A percentile compares a stretch with the other conserved stretches of the same genome.
Conservation (phyloP, 495 filamentous ascomycete species). For the Lasiosphaeria hispida region DNA sequence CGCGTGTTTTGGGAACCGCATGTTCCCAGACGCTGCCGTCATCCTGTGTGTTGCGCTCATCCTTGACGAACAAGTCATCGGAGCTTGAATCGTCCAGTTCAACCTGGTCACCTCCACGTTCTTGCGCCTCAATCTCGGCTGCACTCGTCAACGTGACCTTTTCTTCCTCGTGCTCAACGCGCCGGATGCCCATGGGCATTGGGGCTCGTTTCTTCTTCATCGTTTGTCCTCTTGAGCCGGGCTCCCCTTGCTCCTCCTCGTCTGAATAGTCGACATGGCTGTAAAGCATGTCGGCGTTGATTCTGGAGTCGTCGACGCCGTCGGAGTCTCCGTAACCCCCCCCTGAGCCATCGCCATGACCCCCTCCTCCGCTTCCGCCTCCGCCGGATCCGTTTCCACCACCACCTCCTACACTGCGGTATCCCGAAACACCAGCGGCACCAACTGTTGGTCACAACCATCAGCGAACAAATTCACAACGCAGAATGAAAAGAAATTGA, state of each 20-base stretch:
- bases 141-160: conserved; percentile 52
- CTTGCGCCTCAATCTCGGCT: conserved; percentile 45
- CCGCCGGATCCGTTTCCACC: not conserved
- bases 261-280: conserved; percentile 27
- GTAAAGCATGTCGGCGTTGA: conserved; percentile 45
- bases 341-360: not conserved
- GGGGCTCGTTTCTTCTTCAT: conserved; percentile 24
- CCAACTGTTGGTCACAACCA: conserved; percentile 20
- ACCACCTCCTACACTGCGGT: conserved; percentile 14
- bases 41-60: conserved; percentile 19
- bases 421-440: conserved; percentile 32
- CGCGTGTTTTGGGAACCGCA: conserved; percentile 27
- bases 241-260: conserved; percentile 33
- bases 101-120: conserved; percentile 30
- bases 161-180: conserved; percentile 54
- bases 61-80: conserved; percentile 40
- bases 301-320: conserved; percentile 31
- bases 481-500: not conserved
- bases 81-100: conserved; percentile 42
- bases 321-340: conserved; percentile 25
- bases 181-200: conserved; percentile 48
- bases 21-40: conserved; percentile 32
- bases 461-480: not conserved
- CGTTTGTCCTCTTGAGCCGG: conserved; percentile 9
- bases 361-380: conserved; percentile 6